Base-by-base conservation (phyloP, 78 protist species). In the Dictyostelium capitatum region DNA sequence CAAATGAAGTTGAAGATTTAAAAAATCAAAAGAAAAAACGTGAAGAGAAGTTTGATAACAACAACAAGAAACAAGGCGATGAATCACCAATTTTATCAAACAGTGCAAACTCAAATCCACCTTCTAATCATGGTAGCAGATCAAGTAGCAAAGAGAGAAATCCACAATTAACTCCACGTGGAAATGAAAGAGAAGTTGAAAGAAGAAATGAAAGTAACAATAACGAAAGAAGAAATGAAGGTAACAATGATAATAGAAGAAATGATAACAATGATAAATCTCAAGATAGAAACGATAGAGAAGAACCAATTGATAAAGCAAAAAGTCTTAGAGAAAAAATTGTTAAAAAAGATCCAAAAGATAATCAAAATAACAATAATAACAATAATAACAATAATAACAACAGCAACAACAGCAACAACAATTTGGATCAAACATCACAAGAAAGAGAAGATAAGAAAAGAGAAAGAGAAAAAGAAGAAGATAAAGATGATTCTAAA, bases 401-500 rank as follows among this genome's bases (percentile, higher is more conserved):
- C 11, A 64, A 64, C 11, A 28, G 28, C 28, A 25, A 64, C 3
- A 28, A 23, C 11, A 64, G 11, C 28, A 64, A 64, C 28, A 64
- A 64, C 12, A 64, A 64, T 64, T 25, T 10, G 8, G 28, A 30
- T 64, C 23, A 67, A 12, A 25, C 70, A 62, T 37, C 37, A 62
- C 67, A 62, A 62, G 70, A 62, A 62, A 62, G 70, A 62, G 70
- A 62, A 9, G 70, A 62, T 62, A 67, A 67, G 37, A 67, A 67
- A 37, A 67, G 75, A 15, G 75, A 67, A 4, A 30, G 75, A 67
- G 75, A 67, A 17, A 67, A 67, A 12, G 75, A 67, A 32, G 48
- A 32, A 12, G 75, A 67, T 15, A 25, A 67, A 11, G 75, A 67
- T 5, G 75, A 67, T 4, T 15, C 28, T 28, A 67, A 67, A 37